phyloP scores from a whole-genome alignment of 1,284 basidiomycete genomes.

The Dichomitus squalens region DNA sequence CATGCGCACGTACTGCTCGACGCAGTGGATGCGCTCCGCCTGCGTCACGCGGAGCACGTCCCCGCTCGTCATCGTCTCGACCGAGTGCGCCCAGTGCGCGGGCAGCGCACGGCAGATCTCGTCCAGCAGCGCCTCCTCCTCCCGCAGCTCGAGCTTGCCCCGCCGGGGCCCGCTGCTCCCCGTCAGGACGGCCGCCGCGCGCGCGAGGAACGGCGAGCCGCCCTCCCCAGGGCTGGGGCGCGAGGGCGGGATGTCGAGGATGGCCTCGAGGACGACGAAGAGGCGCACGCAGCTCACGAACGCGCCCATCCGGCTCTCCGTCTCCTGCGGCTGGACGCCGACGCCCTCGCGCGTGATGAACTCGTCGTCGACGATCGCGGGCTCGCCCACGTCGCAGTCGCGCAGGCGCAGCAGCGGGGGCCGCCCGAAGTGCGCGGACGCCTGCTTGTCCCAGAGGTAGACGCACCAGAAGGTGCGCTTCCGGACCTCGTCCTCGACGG shows the following conservation, averaged over 20 bases:
- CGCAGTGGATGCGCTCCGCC: constrained; percentile 81
- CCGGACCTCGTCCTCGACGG: constrained; percentile 85
- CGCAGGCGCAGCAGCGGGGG: constrained; percentile 83
- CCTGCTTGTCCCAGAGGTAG: constrained; percentile 92
- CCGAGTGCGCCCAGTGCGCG: constrained; percentile 76
- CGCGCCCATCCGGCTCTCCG: constrained; percentile 75
- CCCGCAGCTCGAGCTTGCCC: constrained; percentile 63
- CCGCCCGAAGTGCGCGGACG: constrained; percentile 81
- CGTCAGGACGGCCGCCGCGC: constrained; percentile 54
- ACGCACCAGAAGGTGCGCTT: constrained; percentile 94
- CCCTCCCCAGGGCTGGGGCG: constrained; percentile 49
- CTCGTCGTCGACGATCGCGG: constrained; percentile 85
- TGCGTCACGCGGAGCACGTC: constrained; percentile 89
- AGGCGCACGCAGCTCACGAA: constrained; percentile 77
- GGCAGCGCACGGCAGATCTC: constrained; percentile 76
- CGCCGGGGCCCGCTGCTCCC: constrained; percentile 47
- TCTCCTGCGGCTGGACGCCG: constrained; percentile 66
- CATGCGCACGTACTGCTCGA: constrained; percentile 84
- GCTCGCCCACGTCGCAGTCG: constrained; percentile 87
- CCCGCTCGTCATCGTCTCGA: constrained; percentile 80
- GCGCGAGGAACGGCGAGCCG: constrained; percentile 60
- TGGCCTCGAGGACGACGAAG: constrained; percentile 82
- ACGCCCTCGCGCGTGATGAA: constrained; percentile 77
- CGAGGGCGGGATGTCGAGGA: constrained; percentile 71
- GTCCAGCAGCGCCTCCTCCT: constrained; percentile 80